phyloP scores from a whole-genome alignment of 148 eudicot species.

The Spergularia bocconei region DNA sequence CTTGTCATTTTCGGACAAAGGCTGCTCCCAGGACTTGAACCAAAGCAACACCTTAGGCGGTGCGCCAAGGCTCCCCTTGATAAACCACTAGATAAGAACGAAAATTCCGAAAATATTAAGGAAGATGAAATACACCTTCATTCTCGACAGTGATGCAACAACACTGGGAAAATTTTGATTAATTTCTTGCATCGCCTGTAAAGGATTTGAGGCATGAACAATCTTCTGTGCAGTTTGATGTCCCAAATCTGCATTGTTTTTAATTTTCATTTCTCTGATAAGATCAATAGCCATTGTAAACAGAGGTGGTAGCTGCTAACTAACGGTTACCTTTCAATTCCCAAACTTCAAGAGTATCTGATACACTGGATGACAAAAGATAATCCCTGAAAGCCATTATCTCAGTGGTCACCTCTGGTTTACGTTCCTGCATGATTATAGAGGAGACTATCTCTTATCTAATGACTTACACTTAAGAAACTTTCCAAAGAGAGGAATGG shows the following conservation, averaged over 20 bases:
- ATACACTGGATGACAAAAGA: slow-evolving; percentile 82
- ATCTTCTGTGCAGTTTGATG: slow-evolving; percentile 99
- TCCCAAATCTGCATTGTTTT: slow-evolving; percentile 65
- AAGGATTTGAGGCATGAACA: slow-evolving; percentile 92
- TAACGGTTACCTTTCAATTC: slow-evolving; percentile 77
- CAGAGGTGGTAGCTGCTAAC: slow-evolving; percentile 4
- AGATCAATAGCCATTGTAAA: slow-evolving; percentile 9
- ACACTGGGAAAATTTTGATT: slow-evolving; percentile 96
- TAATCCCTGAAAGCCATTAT: slow-evolving; percentile 89
- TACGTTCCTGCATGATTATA: slow-evolving; percentile 68
- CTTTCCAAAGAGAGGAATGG: background rate
- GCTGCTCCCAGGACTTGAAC: too few species aligned
- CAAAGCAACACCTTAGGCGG: too few species aligned
- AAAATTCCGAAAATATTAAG: slow-evolving; percentile 4
- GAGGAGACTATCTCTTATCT: slow-evolving; percentile 7
- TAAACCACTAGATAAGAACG: background rate
- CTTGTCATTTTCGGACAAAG: too few species aligned
- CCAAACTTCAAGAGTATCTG: slow-evolving; percentile 98
- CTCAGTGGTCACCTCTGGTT: slow-evolving; percentile 82
- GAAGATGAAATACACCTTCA: slow-evolving; percentile 57
- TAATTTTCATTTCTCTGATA: background rate
- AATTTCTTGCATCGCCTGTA: slow-evolving; percentile 96
- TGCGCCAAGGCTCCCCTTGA: background rate
- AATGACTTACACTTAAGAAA: background rate
- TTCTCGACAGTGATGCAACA: slow-evolving; percentile 89